Evolutionary conservation across 78 protist genomes (phyloP).

Genomic region (Dictyostelium capitatum): DNA sequence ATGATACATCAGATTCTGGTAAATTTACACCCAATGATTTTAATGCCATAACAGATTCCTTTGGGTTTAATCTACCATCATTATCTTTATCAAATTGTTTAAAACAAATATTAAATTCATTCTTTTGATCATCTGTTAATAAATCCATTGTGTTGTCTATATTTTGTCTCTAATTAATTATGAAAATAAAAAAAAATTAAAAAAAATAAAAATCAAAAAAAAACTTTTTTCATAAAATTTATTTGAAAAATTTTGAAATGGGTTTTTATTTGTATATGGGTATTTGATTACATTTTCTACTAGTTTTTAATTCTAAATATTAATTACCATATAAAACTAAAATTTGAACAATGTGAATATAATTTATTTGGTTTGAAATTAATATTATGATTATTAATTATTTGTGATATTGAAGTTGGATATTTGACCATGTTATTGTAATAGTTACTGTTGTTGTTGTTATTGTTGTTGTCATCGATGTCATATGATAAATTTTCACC

Average conservation of each 20-base stretch:
- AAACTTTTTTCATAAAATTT: too few relatives aligned
- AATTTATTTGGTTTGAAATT: neutral
- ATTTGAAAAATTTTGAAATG: too few relatives aligned
- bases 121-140: constrained; percentile 66
- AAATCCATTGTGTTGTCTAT: neutral
- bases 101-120: constrained; percentile 69
- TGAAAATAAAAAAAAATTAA: too few relatives aligned
- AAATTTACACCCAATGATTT: constrained; percentile 69
- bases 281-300: too few relatives aligned
- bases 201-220: too few relatives aligned
- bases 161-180: too few relatives aligned
- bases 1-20: constrained; percentile 48
- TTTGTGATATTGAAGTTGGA: neutral
- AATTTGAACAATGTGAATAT: neutral
- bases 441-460: too few relatives aligned
- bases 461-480: neutral
- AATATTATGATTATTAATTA: neutral
- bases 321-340: neutral
- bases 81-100: constrained; percentile 68
- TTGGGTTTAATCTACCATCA: constrained; percentile 71
- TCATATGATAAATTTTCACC: neutral
- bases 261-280: too few relatives aligned
- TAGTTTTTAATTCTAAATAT: too few relatives aligned
- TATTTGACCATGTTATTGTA: neutral
- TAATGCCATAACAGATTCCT: constrained; percentile 70